Conservation (phyloP, 345 rosid species). For the Schrenkiella parvula region DNA sequence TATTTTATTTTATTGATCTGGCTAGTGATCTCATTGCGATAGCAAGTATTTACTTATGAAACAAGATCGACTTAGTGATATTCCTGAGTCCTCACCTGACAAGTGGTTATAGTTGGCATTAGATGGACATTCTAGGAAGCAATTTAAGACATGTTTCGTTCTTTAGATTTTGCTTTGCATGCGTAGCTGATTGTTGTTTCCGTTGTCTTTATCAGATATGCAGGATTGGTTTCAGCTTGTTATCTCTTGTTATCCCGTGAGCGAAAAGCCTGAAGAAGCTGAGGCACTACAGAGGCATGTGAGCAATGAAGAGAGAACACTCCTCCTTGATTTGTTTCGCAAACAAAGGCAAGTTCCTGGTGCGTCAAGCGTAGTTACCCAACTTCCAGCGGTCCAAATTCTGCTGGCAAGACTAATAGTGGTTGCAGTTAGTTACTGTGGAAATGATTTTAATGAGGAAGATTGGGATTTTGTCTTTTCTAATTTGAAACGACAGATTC, state of each 20-base stretch:
- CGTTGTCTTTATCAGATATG: constrained; percentile 48
- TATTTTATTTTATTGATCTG: not conserved
- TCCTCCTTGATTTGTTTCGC: constrained; percentile 69
- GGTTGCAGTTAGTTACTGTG: constrained; percentile 76
- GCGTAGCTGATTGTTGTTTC: constrained; percentile 22
- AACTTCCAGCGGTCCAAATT: constrained; percentile 49
- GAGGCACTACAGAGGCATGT: constrained; percentile 53
- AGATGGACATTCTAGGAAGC: constrained; percentile 13
- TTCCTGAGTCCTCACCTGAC: not conserved
- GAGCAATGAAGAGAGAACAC: constrained; percentile 52
- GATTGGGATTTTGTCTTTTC: constrained; percentile 85
- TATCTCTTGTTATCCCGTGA: constrained; percentile 75
- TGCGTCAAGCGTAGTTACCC: constrained; percentile 37
- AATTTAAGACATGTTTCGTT: not conserved
- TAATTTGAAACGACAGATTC: constrained; percentile 65
- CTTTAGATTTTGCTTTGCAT: constrained; percentile 1
- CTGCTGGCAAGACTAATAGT: constrained; percentile 64
- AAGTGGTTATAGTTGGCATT: constrained; percentile 16
- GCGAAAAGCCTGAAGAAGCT: constrained; percentile 40
- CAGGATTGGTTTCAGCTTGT: constrained; percentile 85
- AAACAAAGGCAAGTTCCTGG: constrained; percentile 60
- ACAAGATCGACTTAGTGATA: not conserved
- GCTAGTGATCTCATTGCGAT: constrained; percentile 7
- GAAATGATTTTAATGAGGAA: constrained; percentile 67
- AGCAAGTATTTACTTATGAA: not conserved